phyloP scores from a whole-genome alignment of 108 stramenopile genomes.

The Nannochloropsis gaditana region DNA sequence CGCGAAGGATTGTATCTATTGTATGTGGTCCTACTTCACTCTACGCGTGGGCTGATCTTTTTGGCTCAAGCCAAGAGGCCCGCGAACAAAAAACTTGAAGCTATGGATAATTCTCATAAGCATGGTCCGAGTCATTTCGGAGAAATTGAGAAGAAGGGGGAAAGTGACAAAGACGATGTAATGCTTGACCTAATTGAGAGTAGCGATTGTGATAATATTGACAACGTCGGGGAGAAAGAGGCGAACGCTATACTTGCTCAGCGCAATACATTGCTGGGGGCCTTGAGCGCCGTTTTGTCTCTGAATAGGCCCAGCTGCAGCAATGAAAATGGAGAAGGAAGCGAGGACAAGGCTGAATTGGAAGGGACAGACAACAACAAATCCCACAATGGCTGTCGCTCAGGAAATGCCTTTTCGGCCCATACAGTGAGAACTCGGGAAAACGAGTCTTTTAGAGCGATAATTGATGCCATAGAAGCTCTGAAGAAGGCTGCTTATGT shows the following conservation, averaged over 20 bases:
- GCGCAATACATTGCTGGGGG: background rate
- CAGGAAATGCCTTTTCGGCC: background rate
- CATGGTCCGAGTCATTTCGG: background rate
- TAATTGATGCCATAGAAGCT: background rate
- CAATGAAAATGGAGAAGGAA: background rate
- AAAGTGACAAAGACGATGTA: background rate
- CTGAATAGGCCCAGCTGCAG: background rate
- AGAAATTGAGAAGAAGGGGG: background rate
- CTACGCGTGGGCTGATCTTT: background rate
- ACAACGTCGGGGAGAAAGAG: slow-evolving; percentile 4
- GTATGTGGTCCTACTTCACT: background rate
- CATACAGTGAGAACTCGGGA: too few species aligned
- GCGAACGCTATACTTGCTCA: background rate
- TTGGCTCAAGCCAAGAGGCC: background rate
- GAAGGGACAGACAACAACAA: background rate
- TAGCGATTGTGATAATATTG: background rate
- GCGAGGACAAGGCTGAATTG: background rate
- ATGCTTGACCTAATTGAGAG: background rate
- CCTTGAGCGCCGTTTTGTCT: background rate
- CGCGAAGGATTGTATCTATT: background rate
- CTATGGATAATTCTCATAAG: background rate
- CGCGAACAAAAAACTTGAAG: background rate
- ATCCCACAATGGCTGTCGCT: background rate
- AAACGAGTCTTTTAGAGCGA: background rate
- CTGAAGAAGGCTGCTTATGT: slow-evolving; percentile 12